These are phyloP conservation scores for Sindora glabra DNA, from an alignment of 306 rosid genomes.

Conservation along the genomic window DNA sequence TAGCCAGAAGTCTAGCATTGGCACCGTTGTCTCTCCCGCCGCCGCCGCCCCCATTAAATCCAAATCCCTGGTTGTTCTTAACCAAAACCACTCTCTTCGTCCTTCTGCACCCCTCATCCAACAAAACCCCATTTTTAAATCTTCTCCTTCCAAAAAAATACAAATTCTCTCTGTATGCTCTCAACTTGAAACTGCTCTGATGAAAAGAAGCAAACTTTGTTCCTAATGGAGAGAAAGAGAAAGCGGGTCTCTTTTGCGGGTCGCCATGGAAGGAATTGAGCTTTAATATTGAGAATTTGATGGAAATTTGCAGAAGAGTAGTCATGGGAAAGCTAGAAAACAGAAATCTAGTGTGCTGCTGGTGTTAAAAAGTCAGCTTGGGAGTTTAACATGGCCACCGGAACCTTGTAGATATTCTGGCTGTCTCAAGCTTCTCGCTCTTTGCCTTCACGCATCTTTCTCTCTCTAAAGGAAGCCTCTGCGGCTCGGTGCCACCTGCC, in stretches of 20 bases:
- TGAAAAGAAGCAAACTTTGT: constrained; percentile 32
- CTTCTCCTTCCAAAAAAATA: constrained; percentile 18
- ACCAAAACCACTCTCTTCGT: constrained; percentile 50
- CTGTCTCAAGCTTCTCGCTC: neutral
- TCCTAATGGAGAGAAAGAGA: constrained; percentile 15
- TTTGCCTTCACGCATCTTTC: constrained; percentile 3
- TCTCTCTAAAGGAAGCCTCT: neutral
- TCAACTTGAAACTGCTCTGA: constrained; percentile 26
- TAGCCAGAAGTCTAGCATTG: constrained; percentile 63
- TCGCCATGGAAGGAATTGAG: constrained; percentile 19
- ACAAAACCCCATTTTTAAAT: constrained; percentile 27
- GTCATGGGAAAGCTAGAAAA: constrained; percentile 33
- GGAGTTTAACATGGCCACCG: neutral
- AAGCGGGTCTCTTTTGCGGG: constrained; percentile 32
- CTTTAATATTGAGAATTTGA: constrained; percentile 37
- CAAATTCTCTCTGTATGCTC: constrained; percentile 24
- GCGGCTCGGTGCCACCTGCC: neutral
- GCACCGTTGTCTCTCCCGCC: constrained; percentile 67
- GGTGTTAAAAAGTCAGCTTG: neutral
- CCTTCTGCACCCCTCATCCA: constrained; percentile 24
- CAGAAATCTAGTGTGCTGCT: constrained; percentile 9
- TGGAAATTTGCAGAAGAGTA: constrained; percentile 32
- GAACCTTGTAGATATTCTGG: neutral
- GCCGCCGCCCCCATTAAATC: constrained; percentile 70
- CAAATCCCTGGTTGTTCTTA: constrained; percentile 69